Percentiles rank a stretch among this genome's conserved stretches.
Conservation (phyloP, 352 stramenopile species). For the Elongisporangium anandrum region DNA sequence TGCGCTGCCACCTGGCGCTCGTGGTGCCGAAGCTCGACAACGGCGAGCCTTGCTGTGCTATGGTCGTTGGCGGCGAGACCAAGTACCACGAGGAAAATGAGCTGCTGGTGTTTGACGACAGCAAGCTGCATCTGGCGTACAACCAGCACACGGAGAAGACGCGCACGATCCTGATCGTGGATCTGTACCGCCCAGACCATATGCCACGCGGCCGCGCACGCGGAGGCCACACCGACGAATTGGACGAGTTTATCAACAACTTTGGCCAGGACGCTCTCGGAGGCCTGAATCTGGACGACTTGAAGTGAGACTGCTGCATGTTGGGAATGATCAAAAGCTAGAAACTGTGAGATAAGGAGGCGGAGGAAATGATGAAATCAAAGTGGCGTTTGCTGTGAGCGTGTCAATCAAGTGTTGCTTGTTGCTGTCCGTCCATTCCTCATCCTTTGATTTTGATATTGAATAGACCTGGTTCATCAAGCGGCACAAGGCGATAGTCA, state of each 20-base stretch:
- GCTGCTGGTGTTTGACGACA: conserved; percentile 90
- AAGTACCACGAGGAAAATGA: conserved; percentile 65
- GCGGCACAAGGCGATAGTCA: not conserved
- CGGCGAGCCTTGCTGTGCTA: conserved; percentile 60
- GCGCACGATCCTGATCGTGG: conserved; percentile 82
- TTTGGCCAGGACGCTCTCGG: conserved; percentile 59
- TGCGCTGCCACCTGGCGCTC: conserved; percentile 78
- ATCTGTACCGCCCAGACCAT: conserved; percentile 81
- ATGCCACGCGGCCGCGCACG: conserved; percentile 74
- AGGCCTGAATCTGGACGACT: conserved; percentile 1
- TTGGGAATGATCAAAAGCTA: not conserved
- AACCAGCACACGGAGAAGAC: conserved; percentile 68
- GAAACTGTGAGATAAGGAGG: not conserved
- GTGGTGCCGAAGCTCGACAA: conserved; percentile 53
- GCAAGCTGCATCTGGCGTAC: conserved; percentile 87
- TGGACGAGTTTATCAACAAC: conserved; percentile 86
- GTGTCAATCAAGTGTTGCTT: not conserved
- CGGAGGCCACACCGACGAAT: conserved; percentile 82
- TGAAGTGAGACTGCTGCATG: conserved; percentile 1
- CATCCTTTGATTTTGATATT: conserved; percentile 88
- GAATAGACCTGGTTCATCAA: conserved; percentile 83
- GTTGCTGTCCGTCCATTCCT: conserved; percentile 5
- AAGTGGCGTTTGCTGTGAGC: conserved; percentile 2
- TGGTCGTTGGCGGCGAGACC: conserved; percentile 74
- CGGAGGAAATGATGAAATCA: not conserved